Evolutionary conservation across 768 basidiomycete species (phyloP), one percentile per base, ranked within the genome.

Genomic region (Auricularia heimuer): DNA sequence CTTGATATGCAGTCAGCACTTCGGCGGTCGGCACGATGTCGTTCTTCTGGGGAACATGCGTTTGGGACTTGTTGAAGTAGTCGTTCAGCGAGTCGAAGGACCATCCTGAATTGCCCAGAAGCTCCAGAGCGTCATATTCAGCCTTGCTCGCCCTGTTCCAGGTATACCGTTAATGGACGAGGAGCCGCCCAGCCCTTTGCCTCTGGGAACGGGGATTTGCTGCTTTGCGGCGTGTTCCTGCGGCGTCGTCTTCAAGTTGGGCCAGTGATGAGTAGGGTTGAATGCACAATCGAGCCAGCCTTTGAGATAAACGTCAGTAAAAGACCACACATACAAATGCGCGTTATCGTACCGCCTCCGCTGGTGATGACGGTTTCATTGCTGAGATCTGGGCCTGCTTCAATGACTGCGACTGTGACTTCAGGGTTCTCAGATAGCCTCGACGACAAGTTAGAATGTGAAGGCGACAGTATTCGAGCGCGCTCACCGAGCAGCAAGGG

Each of bases 61-160:
- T 76, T 62, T 80, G 78, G 6, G 73, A 71, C 71, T 76, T 69
- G 24, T 65, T 65, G 61, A 67, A 21, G n/a, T 61, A 65, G 1
- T 64, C 63, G 54, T 65, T 65, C 3, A 72, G 63, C 7, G 45
- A 7, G 33, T 73, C 68, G 68, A 70, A 73, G 12, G 65, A 61
- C 72, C 65, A 72, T 3, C 45, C 45, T 1, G 12, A 14, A 47
- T 18, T 63, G 24, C 7, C 61, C 65, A 6, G 54, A 62, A 34
- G 56, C 65, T 34, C 71, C 39, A 12, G 24, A 21, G 71, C 69
- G 60, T 72, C 66, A 21, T 73, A 69, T 63, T 73, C 73, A 24
- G 67, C 63, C 37, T 63, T 63, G 16, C 64, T 63, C 1, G 64
- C 68, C 6, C 70, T 64, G 34, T 65, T 54, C 56, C 60, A 62